A percentile compares a stretch with the other conserved stretches of the same genome.
These are phyloP conservation scores for Fusarium globosum DNA, from an alignment of 2,329 filamentous ascomycete species.

Conservation along the genomic window DNA sequence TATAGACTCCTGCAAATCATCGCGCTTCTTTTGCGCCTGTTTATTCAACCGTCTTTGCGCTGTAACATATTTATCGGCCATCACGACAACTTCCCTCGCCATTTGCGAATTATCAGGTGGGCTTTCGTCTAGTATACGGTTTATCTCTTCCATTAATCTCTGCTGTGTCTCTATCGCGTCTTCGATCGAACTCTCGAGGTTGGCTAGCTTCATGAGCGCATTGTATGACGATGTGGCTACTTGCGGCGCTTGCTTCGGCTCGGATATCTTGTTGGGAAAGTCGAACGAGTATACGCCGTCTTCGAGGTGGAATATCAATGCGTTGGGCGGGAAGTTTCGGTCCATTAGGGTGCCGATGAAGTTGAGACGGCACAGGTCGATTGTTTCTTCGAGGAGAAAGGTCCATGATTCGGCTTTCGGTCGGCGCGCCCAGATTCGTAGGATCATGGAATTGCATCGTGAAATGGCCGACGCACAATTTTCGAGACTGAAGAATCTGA, in stretches of 20 bases:
- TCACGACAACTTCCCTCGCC: constrained; percentile 60
- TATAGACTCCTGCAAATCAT: constrained; percentile 76
- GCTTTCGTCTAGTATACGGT: constrained; percentile 60
- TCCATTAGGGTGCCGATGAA: constrained; percentile 80
- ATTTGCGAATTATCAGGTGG: constrained; percentile 57
- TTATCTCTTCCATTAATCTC: constrained; percentile 81
- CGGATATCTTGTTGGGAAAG: constrained; percentile 63
- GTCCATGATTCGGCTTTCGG: constrained; percentile 62
- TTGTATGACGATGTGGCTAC: constrained; percentile 83
- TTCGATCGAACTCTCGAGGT: constrained; percentile 89
- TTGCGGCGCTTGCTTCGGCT: constrained; percentile 63
- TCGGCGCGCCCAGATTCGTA: constrained; percentile 79
- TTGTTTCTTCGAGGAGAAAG: constrained; percentile 76
- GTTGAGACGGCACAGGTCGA: constrained; percentile 79
- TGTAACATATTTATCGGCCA: constrained; percentile 66
- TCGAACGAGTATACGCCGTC: constrained; percentile 90
- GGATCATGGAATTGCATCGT: constrained; percentile 70
- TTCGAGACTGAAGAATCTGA: constrained; percentile 83
- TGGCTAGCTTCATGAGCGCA: constrained; percentile 86
- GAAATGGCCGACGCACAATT: constrained; percentile 71
- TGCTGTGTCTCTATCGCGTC: constrained; percentile 85
- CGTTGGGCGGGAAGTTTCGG: constrained; percentile 82
- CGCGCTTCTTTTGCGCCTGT: constrained; percentile 68
- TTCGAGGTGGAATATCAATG: constrained; percentile 83
- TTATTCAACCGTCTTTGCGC: constrained; percentile 75